Conservation (phyloP, 2,329 filamentous ascomycete species). For the Arachnopeziza araneosa region DNA sequence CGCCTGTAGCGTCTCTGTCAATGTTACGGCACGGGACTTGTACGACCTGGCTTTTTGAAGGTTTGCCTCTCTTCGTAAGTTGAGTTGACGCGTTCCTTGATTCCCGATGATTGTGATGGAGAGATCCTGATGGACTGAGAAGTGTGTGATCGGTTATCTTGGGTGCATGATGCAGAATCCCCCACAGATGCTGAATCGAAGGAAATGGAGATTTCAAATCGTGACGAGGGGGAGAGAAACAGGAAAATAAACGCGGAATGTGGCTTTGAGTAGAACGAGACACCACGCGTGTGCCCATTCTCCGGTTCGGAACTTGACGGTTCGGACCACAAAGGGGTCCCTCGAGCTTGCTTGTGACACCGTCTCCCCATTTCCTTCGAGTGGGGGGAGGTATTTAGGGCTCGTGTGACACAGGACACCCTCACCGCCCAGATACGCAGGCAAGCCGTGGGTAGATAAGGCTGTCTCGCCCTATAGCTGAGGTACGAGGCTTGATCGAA, state of each 20-base stretch:
- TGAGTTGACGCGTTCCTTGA: neutral
- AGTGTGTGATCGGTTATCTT: neutral
- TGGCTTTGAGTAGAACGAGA: neutral
- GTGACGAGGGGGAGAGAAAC: neutral
- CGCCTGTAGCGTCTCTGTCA: constrained; percentile 9
- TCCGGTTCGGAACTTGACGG: neutral
- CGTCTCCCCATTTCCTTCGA: too few species aligned
- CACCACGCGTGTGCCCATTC: neutral
- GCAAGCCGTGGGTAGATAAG: neutral
- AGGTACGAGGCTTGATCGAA: neutral
- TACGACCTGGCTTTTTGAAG: neutral
- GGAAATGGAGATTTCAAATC: neutral
- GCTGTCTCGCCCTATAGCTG: neutral
- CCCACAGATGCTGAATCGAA: neutral
- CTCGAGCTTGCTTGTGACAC: neutral
- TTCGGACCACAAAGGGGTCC: neutral
- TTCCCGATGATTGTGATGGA: neutral
- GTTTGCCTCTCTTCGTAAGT: neutral
- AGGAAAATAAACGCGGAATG: neutral
- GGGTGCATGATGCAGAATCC: neutral
- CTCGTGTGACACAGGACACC: neutral
- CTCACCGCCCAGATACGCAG: neutral
- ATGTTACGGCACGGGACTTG: neutral
- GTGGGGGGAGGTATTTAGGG: neutral
- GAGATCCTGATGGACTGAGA: neutral